Evolutionary conservation across 2,329 filamentous ascomycete species (phyloP), one percentile per base, ranked within the genome.

Genomic region (Penicillium sp.): DNA sequence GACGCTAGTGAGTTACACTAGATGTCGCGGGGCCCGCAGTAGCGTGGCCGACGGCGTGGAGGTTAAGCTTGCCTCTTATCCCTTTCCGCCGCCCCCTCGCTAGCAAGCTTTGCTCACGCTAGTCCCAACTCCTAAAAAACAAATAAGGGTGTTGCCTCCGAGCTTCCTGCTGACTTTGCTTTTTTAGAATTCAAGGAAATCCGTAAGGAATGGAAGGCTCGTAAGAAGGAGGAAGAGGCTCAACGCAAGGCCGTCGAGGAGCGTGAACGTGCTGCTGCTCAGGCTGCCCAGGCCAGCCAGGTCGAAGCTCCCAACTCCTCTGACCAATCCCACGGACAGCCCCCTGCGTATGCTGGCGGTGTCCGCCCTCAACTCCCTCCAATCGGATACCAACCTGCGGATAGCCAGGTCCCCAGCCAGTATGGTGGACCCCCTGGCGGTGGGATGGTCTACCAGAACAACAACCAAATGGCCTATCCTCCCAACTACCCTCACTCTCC

Each of bases 151-250:
- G 46, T 55, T 30, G 26, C 38, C 44, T 49, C 53, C 34, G 44
- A 44, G 23, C 27, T 38, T 32, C 18, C 30, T 56, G 46, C 66
- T 67, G 45, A 64, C 59, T 59, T 58, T 60, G 64, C 56, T 61
- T 10, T 26, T 48, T 10, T 69, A 97, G 94, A 97, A 75, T 97
- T 99, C 79, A 99, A 99, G 73, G 94, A 99, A 70, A 97, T 97
- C 57, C 89, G 94, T 60, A 97, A 97, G 72, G 93, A 97, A 70
- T 99, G 94, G 94, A 99, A 97, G 79, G 90, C 90, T 36, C 91
- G 94, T 69, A 97, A 97, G 84, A 99, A 99, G 90, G 94, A 97
- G 73, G 93, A 97, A 67, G 93, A 97, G 62, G 87, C 87, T 47
- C 82, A 85, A 65, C 89, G 92, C 69, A 97, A 97, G 79, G 89